Conservation (phyloP, 176 grass and related monocot species). For the Hordeum marinum region DNA sequence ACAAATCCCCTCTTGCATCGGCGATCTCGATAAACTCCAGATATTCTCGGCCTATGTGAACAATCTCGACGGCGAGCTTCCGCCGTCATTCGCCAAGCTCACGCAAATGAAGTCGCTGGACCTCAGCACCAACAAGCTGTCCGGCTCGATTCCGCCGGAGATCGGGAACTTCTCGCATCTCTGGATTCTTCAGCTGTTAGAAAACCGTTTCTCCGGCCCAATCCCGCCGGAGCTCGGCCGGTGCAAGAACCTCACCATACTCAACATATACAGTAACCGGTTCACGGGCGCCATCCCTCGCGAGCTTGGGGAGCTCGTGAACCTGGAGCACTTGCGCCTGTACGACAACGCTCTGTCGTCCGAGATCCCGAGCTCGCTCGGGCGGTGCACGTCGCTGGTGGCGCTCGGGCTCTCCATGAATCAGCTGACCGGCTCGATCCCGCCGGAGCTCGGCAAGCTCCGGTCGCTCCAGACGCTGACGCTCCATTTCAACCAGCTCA, state of each 20-base stretch:
- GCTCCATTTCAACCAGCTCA: constrained; percentile 54
- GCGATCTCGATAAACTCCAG: constrained; percentile 34
- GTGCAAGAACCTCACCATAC: constrained; percentile 51
- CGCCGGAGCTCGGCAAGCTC: constrained; percentile 59
- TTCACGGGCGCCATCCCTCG: constrained; percentile 62
- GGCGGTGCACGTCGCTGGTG: constrained; percentile 38
- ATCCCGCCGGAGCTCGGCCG: constrained; percentile 61
- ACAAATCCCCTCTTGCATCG: constrained; percentile 55
- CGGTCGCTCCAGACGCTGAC: constrained; percentile 37
- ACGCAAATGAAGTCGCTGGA: constrained; percentile 44
- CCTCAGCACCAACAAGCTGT: constrained; percentile 44
- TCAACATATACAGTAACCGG: constrained; percentile 59
- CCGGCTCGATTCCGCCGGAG: constrained; percentile 54
- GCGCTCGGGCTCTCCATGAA: constrained; percentile 44
- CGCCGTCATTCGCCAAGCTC: constrained; percentile 53
- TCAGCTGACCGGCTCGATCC: constrained; percentile 51
- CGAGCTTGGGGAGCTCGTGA: constrained; percentile 64
- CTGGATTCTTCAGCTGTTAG: constrained; percentile 18
- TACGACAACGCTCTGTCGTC: constrained; percentile 60
- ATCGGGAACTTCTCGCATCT: constrained; percentile 58
- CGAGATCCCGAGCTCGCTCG: constrained; percentile 51
- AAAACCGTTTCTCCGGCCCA: constrained; percentile 49
- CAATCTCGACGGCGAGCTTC: constrained; percentile 47
- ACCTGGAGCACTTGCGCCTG: constrained; percentile 18
- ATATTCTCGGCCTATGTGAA: constrained; percentile 15